Base-by-base conservation (phyloP, 495 filamentous ascomycete genomes). In the Aspergillus egyptiacus region DNA sequence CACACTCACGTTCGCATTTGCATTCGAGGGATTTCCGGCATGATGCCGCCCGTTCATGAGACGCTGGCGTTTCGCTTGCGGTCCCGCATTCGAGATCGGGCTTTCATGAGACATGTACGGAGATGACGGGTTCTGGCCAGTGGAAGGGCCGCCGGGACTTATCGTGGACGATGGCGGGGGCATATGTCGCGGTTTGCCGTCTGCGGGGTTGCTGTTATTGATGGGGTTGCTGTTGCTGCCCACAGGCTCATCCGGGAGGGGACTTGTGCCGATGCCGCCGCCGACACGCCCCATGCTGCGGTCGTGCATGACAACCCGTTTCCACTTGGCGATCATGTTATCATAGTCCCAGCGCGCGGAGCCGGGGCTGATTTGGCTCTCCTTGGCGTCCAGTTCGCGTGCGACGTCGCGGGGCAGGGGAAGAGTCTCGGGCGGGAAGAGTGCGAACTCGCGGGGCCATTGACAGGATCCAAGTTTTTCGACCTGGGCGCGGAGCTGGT, bases 391-490 rank as follows among this genome's bases (percentile, higher is more conserved):
- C 5, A 73, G 49, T 36, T 76, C 72, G 18, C 65, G 61, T 11
- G 69, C 59, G 9, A 75, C 63, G 13, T 75, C 72, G 0, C 71
- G 59, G 13, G 76, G 63, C 1, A 93, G 50, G 3, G 79, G 80
- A 3, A 89, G 63, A 1, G 75, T 84, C 23, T 78, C 68, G 0
- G 86, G 81, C 0, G 80, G 77, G 25, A 77, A 70, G n/a, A 84
- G 69, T 18, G 77, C 77, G 57, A 86, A 86, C 55, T 91, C 85
- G 5, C 81, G 73, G 6, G 85, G 83, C 58, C 86, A 82, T 57
- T 89, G 82, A 44, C 80, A 75, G 15, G 78, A 74, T 33, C 76
- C 82, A 4, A 90, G 66, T 17, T 82, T 76, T 38, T 88, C 83
- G 17, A 89, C 73, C 58, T 88, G 83, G 0, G 70, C 65, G 44